phyloP scores from a whole-genome alignment of 2,329 filamentous ascomycete genomes.

The Ophiobolus disseminans region DNA sequence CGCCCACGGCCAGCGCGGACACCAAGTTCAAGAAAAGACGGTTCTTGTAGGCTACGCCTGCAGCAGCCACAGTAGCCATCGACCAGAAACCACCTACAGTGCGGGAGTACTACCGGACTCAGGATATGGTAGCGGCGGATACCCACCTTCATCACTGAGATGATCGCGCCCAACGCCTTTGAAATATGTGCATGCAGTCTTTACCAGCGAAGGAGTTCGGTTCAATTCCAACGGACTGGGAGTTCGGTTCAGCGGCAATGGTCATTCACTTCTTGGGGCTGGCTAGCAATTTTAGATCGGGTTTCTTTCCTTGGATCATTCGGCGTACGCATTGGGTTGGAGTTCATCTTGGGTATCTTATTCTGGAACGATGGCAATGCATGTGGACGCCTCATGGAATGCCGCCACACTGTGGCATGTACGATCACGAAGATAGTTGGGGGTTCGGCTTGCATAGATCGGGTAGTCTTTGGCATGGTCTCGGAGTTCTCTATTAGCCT shows the following conservation, averaged over 20 bases:
- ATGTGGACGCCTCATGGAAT: constrained; percentile 12
- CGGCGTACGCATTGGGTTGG: constrained; percentile 33
- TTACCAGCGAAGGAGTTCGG: constrained; percentile 7
- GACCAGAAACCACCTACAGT: constrained; percentile 28
- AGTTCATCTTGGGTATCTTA: constrained; percentile 23
- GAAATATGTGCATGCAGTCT: constrained; percentile 1
- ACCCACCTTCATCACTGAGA: constrained; percentile 21
- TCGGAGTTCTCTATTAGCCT: constrained; percentile 10
- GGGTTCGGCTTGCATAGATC: constrained; percentile 20
- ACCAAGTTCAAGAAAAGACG: constrained; percentile 74
- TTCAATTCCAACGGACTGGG: constrained; percentile 7
- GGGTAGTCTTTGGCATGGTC: constrained; percentile 21
- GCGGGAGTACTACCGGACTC: constrained; percentile 36
- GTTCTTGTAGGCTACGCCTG: constrained; percentile 87
- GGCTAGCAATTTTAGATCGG: constrained; percentile 18
- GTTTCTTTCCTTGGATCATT: constrained; percentile 15
- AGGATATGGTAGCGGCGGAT: constrained; percentile 38
- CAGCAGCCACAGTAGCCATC: constrained; percentile 57
- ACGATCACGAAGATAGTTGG: constrained; percentile 29
- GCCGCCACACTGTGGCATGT: constrained; percentile 20
- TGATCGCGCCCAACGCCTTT: constrained; percentile 10
- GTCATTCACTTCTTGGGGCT: constrained; percentile 29
- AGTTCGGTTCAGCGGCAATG: constrained; percentile 3
- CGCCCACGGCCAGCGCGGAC: constrained; percentile 75
- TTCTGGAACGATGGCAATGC: constrained; percentile 16